A percentile compares a stretch with the other conserved stretches of the same genome.
phyloP scores from a whole-genome alignment of 192 early-diverging fungal genomes.

The Coemansia sp. region DNA sequence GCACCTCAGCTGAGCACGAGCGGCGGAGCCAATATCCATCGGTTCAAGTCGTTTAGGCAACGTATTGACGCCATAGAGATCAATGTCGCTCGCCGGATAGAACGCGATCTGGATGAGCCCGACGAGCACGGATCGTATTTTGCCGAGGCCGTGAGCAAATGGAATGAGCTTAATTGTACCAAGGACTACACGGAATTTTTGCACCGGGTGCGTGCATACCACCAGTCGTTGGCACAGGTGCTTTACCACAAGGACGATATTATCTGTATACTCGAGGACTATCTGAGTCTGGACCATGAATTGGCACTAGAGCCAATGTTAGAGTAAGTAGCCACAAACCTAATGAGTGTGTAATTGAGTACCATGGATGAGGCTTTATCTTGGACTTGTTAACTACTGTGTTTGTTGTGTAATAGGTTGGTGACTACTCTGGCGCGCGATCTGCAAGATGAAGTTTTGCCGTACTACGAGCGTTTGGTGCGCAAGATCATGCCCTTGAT shows the following conservation, averaged over 20 bases:
- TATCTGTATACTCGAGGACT: slow-evolving; percentile 61
- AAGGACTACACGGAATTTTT: slow-evolving; percentile 73
- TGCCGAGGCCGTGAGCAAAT: slow-evolving; percentile 73
- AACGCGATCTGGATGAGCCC: slow-evolving; percentile 59
- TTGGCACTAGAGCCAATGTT: slow-evolving; percentile 79
- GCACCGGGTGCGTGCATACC: slow-evolving; percentile 61
- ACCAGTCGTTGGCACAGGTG: slow-evolving; percentile 80
- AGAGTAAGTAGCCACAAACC: slow-evolving; percentile 58
- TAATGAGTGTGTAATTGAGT: background rate
- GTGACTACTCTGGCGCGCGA: slow-evolving; percentile 83
- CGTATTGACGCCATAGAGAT: slow-evolving; percentile 81
- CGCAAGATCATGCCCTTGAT: slow-evolving; percentile 65
- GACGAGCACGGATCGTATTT: slow-evolving; percentile 77
- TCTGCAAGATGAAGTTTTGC: slow-evolving; percentile 87
- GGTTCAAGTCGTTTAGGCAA: slow-evolving; percentile 51
- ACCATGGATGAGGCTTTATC: background rate
- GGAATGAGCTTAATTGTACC: slow-evolving; percentile 91
- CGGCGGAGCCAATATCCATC: slow-evolving; percentile 44
- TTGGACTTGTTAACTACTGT: background rate
- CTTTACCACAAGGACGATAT: slow-evolving; percentile 88
- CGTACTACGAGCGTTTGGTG: slow-evolving; percentile 71
- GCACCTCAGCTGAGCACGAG: slow-evolving; percentile 43
- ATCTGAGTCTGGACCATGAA: slow-evolving; percentile 62
- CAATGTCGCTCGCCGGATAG: slow-evolving; percentile 67
- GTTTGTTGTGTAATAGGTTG: slow-evolving; percentile 50